Evolutionary conservation across 1,284 basidiomycete genomes (phyloP).

Genomic region (Ustilago cynodontis): DNA sequence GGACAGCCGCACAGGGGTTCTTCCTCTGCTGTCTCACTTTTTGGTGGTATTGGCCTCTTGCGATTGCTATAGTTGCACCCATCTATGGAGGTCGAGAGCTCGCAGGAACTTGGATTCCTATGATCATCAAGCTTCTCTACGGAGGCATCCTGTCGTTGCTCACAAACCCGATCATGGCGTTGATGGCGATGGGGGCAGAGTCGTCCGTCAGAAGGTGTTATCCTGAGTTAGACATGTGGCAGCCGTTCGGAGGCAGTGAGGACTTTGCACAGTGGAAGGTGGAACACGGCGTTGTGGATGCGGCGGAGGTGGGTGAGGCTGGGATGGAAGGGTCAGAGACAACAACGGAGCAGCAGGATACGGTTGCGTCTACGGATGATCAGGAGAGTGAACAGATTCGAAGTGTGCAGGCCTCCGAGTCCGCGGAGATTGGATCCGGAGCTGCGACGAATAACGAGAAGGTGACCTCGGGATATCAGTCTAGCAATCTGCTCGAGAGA

Average conservation of each 20-base stretch:
- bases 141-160: slow-evolving; percentile 62
- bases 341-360: not conserved
- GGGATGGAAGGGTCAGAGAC: slow-evolving; percentile 3
- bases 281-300: slow-evolving; percentile 33
- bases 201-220: slow-evolving; percentile 54
- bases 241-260: slow-evolving; percentile 38
- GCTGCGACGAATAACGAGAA: slow-evolving; percentile 2
- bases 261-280: slow-evolving; percentile 46
- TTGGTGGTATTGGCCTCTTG: slow-evolving; percentile 67
- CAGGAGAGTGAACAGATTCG: not conserved
- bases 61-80: slow-evolving; percentile 66
- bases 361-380: slow-evolving; percentile 17
- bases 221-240: slow-evolving; percentile 53
- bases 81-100: slow-evolving; percentile 65
- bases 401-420: too few relatives aligned
- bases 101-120: slow-evolving; percentile 65
- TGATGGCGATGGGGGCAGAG: slow-evolving; percentile 67
- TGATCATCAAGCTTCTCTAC: slow-evolving; percentile 69
- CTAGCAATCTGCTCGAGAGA: slow-evolving; percentile 29
- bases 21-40: slow-evolving; percentile 57
- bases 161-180: slow-evolving; percentile 66
- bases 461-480: slow-evolving; percentile 8
- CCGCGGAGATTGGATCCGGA: not conserved
- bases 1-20: slow-evolving; percentile 64
- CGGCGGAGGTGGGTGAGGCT: slow-evolving; percentile 13